phyloP scores from a whole-genome alignment of 495 filamentous ascomycete species.

The Neurospora sp. region DNA sequence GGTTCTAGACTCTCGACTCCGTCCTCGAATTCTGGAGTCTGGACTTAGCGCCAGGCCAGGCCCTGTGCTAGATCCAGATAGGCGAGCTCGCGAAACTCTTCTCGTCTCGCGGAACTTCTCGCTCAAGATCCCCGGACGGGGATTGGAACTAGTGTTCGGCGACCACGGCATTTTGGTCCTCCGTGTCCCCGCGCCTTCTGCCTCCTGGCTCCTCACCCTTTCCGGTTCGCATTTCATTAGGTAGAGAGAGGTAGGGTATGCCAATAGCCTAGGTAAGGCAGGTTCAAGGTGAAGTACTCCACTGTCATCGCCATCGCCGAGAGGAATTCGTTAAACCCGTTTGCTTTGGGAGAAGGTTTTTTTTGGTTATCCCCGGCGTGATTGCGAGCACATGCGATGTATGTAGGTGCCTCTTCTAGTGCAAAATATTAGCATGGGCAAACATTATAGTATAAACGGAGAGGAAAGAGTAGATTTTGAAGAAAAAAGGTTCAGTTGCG shows the following conservation, averaged over 20 bases:
- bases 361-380: not conserved
- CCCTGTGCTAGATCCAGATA: not conserved
- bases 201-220: not conserved
- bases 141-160: not conserved
- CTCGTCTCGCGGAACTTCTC: not conserved
- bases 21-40: not conserved
- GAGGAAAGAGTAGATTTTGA: not conserved
- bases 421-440: too few species aligned
- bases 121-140: not conserved
- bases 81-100: not conserved
- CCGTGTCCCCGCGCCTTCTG: not conserved
- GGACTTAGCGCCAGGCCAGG: not conserved
- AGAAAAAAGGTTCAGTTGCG: not conserved
- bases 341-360: not conserved
- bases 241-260: not conserved
- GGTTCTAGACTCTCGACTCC: not conserved
- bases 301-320: not conserved
- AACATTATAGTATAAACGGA: not conserved
- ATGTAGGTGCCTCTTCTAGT: too few species aligned
- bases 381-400: not conserved
- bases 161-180: not conserved
- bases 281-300: not conserved
- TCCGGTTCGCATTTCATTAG: not conserved
- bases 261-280: not conserved
- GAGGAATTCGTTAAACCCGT: not conserved